Base-by-base conservation (phyloP, 2,329 filamentous ascomycete genomes). In the Fonsecaea erecta region DNA sequence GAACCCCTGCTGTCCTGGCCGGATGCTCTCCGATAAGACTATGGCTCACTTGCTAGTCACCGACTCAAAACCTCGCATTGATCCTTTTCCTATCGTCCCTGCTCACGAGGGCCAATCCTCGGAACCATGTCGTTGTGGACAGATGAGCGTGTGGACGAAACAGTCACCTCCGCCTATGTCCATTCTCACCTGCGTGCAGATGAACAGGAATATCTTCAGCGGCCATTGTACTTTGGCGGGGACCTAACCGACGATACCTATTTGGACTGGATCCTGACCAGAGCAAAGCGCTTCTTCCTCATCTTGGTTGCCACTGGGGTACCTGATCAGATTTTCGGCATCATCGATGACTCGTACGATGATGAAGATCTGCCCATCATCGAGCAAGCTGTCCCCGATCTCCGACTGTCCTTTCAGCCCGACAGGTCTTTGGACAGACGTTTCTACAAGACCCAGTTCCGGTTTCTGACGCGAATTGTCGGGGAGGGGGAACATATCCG, bases 181-280 rank as follows among this genome's bases (percentile, higher is more conserved):
- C 73, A 78, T 51, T 71, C 70, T 26, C 72, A 75, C 30, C 68
- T 76, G 14, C 70, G 71, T n/a, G 70, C 73, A 4, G 72, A 76
- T 5, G 73, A 76, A 60, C 73, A 79, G 21, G 73, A 75, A 5
- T 64, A 70, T 16, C 64, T 74, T 18, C 66, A 71, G 46, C 74
- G 74, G 14, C 73, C 79, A 4, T 76, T 80, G 37, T 74, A 76
- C 55, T 73, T 76, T 5, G 80, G 79, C 2, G 79, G 81, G 55
- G 79, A 78, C 11, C 64, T 82, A 61, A 81, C 80, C 26, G 79
- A 79, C 58, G 79, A 81, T 68, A 81, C 79, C 2, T 88, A 88
- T 70, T 81, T 88, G 71, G 86, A 88, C 73, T 88, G 85, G 85
- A 88, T 88, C 60, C 76, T 88, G 34, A 79, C 83, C 61, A 82